These are phyloP conservation scores for Talaromyces sp. DNA, from an alignment of 2,329 filamentous ascomycete species.

Conservation along the genomic window DNA sequence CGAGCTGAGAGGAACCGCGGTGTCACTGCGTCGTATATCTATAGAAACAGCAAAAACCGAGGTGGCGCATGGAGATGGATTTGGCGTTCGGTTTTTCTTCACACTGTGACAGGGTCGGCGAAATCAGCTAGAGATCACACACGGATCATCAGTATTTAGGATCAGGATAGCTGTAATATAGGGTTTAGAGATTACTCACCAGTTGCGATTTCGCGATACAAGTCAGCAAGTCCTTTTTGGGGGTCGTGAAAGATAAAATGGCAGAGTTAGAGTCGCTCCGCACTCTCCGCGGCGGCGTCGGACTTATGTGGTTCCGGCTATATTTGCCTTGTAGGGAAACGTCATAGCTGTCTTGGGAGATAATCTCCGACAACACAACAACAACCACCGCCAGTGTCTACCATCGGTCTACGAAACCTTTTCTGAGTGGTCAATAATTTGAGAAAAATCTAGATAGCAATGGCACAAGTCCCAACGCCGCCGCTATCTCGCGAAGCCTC, in stretches of 20 bases:
- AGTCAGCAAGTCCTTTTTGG: neutral
- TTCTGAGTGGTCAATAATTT: neutral
- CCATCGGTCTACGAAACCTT: neutral
- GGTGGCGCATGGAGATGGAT: conserved; percentile 15
- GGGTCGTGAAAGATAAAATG: neutral
- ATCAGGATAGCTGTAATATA: neutral
- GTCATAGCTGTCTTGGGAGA: conserved; percentile 5
- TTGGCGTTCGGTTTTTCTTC: neutral
- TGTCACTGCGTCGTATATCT: conserved; percentile 19
- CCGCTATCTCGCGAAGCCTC: conserved; percentile 28
- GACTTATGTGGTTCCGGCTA: conserved; percentile 10
- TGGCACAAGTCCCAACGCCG: conserved; percentile 31
- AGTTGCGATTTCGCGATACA: neutral
- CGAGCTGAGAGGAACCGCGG: neutral
- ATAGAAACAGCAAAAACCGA: conserved; percentile 18
- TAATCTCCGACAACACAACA: neutral
- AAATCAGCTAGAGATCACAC: neutral
- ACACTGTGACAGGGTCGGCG: neutral
- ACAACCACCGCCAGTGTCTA: neutral
- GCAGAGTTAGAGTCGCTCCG: neutral
- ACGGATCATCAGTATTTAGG: neutral
- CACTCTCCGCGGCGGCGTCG: conserved; percentile 1
- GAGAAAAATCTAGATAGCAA: conserved; percentile 7
- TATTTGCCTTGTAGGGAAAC: conserved; percentile 5
- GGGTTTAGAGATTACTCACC: neutral